These are phyloP conservation scores for Ogataea siamensis DNA, from an alignment of 805 yeast genomes.

Conservation along the genomic window DNA sequence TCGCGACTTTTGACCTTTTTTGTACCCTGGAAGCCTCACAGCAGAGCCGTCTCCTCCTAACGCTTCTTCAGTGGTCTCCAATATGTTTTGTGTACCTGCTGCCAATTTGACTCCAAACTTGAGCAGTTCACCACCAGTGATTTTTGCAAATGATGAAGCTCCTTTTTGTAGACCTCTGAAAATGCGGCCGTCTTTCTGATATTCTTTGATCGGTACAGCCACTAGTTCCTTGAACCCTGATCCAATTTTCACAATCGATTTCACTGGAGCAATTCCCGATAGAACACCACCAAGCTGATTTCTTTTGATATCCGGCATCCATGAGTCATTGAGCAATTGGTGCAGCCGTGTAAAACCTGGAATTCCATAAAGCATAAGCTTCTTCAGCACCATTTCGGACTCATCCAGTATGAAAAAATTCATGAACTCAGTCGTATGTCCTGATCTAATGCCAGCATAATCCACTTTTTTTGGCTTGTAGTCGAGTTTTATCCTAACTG, in stretches of 20 bases:
- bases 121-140: slow-evolving; percentile 76
- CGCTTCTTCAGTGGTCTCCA: slow-evolving; percentile 77
- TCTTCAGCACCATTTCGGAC: slow-evolving; percentile 64
- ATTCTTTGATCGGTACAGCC: slow-evolving; percentile 71
- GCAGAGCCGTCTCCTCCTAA: slow-evolving; percentile 72
- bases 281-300: slow-evolving; percentile 79
- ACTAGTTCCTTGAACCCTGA: slow-evolving; percentile 73
- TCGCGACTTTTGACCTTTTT: slow-evolving; percentile 4
- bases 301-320: slow-evolving; percentile 87
- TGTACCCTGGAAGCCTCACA: slow-evolving; percentile 29
- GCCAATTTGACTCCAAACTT: slow-evolving; percentile 83
- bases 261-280: slow-evolving; percentile 80
- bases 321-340: slow-evolving; percentile 55
- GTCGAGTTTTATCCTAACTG: slow-evolving; percentile 67
- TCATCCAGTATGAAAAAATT: slow-evolving; percentile 89
- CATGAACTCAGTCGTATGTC: slow-evolving; percentile 81
- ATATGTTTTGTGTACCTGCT: slow-evolving; percentile 78
- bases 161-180: slow-evolving; percentile 74
- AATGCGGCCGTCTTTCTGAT: slow-evolving; percentile 67
- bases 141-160: slow-evolving; percentile 66
- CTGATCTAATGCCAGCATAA: slow-evolving; percentile 79
- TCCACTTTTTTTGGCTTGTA: slow-evolving; percentile 91
- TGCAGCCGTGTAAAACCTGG: slow-evolving; percentile 68
- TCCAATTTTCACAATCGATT: slow-evolving; percentile 74
- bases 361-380: slow-evolving; percentile 68